These are phyloP conservation scores for Ophiostoma populinum DNA, from an alignment of 2,329 filamentous ascomycete genomes.

Conservation along the genomic window DNA sequence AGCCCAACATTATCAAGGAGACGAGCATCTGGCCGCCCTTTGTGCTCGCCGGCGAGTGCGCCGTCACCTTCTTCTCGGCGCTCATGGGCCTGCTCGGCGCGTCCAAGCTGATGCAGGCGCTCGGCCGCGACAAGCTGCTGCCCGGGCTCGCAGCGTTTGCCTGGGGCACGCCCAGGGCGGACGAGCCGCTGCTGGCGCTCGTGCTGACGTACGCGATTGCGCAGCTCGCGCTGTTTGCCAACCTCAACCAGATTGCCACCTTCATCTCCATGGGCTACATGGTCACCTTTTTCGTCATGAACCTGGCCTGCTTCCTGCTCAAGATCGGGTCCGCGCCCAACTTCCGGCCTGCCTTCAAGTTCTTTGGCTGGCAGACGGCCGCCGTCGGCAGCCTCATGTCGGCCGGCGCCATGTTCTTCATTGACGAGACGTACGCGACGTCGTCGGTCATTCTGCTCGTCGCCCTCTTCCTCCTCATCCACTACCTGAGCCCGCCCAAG, in stretches of 20 bases:
- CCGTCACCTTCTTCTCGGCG: conserved; percentile 69
- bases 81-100: conserved; percentile 78
- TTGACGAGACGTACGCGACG: conserved; percentile 64
- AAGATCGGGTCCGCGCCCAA: conserved; percentile 81
- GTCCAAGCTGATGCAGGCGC: conserved; percentile 68
- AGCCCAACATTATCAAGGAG: conserved; percentile 65
- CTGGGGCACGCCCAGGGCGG: conserved; percentile 50
- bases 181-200: conserved; percentile 64
- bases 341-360: conserved; percentile 74
- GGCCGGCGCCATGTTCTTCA: conserved; percentile 75
- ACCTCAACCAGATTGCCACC: conserved; percentile 77
- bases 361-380: conserved; percentile 77
- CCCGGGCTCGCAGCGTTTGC: conserved; percentile 61
- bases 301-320: conserved; percentile 70
- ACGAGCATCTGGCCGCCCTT: conserved; percentile 60
- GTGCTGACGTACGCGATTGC: conserved; percentile 58
- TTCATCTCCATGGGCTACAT: conserved; percentile 84
- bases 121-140: conserved; percentile 62
- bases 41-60: conserved; percentile 66
- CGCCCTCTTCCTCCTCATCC: conserved; percentile 66
- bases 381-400: conserved; percentile 58
- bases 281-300: conserved; percentile 76
- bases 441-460: conserved; percentile 58
- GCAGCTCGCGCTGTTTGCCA: conserved; percentile 63
- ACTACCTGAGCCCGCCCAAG: conserved; percentile 72